A percentile compares a stretch with the other conserved stretches of the same genome.
Evolutionary conservation across 1,284 basidiomycete genomes (phyloP).

Genomic region (Ganoderma lingzhi): DNA sequence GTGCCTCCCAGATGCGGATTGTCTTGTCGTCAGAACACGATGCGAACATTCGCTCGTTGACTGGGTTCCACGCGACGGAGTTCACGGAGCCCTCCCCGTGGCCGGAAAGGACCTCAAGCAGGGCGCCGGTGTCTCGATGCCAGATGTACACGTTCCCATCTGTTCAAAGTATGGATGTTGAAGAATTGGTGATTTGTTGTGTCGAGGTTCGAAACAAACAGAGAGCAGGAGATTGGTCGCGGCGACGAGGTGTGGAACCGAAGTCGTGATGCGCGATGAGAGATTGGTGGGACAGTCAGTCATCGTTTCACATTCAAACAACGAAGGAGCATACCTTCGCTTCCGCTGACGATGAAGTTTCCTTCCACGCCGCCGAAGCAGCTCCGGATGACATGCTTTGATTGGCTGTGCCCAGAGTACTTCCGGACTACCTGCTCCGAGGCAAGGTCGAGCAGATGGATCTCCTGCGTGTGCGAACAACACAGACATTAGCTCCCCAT

Average conservation of each 20-base stretch:
- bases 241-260: neutral
- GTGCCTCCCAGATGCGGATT: slow-evolving; percentile 85
- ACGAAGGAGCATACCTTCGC: slow-evolving; percentile 77
- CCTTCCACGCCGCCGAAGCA: slow-evolving; percentile 95
- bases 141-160: slow-evolving; percentile 95
- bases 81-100: slow-evolving; percentile 93
- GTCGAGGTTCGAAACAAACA: neutral
- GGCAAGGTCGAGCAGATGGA: slow-evolving; percentile 87
- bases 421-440: slow-evolving; percentile 76
- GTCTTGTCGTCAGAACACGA: slow-evolving; percentile 90
- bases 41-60: slow-evolving; percentile 89
- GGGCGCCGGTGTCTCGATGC: slow-evolving; percentile 86
- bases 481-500: slow-evolving; percentile 28
- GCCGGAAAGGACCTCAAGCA: slow-evolving; percentile 86
- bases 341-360: slow-evolving; percentile 92
- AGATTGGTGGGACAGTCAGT: neutral
- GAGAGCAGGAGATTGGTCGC: neutral
- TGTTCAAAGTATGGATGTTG: slow-evolving; percentile 40
- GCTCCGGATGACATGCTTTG: slow-evolving; percentile 86
- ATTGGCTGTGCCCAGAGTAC: slow-evolving; percentile 86
- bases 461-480: slow-evolving; percentile 71
- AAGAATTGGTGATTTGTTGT: slow-evolving; percentile 16
- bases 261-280: neutral
- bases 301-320: slow-evolving; percentile 2
- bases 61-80: slow-evolving; percentile 96